phyloP scores from a whole-genome alignment of 352 stramenopile genomes.

The Phytophthora vignae region DNA sequence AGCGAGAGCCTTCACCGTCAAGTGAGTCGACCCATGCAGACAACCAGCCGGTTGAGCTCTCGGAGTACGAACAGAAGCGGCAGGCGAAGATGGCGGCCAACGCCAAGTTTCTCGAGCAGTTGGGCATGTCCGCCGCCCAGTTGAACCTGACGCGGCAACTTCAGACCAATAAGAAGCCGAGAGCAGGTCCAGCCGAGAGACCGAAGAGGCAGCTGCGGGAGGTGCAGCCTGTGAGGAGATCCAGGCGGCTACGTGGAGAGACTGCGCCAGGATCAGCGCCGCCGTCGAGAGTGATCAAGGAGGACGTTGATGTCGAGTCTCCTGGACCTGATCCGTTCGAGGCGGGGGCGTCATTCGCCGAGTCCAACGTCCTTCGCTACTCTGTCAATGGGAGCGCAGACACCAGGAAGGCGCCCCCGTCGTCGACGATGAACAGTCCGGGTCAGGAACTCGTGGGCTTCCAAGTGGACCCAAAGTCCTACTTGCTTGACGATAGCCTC shows the following conservation, averaged over 20 bases:
- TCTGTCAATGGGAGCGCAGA: constrained; percentile 21
- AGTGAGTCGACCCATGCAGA: neutral
- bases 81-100: constrained; percentile 50
- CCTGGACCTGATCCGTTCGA: constrained; percentile 18
- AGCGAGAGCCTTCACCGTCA: neutral
- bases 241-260: constrained; percentile 44
- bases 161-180: constrained; percentile 2
- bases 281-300: neutral
- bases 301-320: constrained; percentile 4
- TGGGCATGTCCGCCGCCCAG: constrained; percentile 46
- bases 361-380: constrained; percentile 47
- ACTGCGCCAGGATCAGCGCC: constrained; percentile 7
- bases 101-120: constrained; percentile 49
- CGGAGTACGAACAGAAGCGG: constrained; percentile 59
- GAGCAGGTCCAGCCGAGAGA: constrained; percentile 2
- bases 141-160: constrained; percentile 30
- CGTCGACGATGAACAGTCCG: neutral
- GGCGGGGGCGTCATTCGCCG: constrained; percentile 36
- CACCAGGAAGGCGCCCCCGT: neutral
- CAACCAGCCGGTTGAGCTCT: constrained; percentile 21
- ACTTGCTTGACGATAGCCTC: constrained; percentile 41
- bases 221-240: constrained; percentile 35
- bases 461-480: constrained; percentile 25
- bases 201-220: constrained; percentile 7
- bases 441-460: constrained; percentile 29